A percentile compares a stretch with the other conserved stretches of the same genome.
Evolutionary conservation across 2,329 filamentous ascomycete genomes (phyloP).

Genomic region (Penicillium sp.): DNA sequence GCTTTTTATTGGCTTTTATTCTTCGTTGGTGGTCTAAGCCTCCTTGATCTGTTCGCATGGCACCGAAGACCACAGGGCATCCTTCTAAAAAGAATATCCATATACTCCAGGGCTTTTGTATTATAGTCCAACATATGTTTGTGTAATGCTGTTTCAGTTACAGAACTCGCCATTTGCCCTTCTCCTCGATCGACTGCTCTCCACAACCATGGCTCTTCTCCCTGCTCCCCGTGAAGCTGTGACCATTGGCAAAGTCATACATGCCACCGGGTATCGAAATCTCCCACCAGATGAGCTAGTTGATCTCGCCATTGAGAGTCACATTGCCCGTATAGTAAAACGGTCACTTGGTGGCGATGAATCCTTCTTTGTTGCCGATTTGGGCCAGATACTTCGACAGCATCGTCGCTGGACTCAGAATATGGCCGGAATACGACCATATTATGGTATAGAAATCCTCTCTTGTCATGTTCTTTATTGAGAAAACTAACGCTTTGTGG

Average conservation of each 20-base stretch:
- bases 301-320: slow-evolving; percentile 15
- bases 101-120: background rate
- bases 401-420: slow-evolving; percentile 18
- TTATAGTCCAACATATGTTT: background rate
- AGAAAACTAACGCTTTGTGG: background rate
- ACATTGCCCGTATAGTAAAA: slow-evolving; percentile 5
- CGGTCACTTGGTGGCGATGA: slow-evolving; percentile 13
- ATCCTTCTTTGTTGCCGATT: slow-evolving; percentile 24
- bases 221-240: background rate
- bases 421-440: slow-evolving; percentile 19
- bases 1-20: background rate
- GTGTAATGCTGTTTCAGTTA: slow-evolving; percentile 4
- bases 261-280: background rate
- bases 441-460: slow-evolving; percentile 17
- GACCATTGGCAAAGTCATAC: background rate
- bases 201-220: slow-evolving; percentile 6
- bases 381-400: slow-evolving; percentile 17
- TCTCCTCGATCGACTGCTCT: slow-evolving; percentile 2
- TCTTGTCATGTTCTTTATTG: background rate
- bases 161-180: slow-evolving; percentile 1
- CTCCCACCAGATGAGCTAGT: slow-evolving; percentile 7
- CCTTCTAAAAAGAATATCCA: background rate
- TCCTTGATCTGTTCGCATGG: background rate
- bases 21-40: background rate
- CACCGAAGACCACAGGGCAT: background rate